Evolutionary conservation across 2,329 filamentous ascomycete genomes (phyloP).

Genomic region (Pezicula rhizophila): DNA sequence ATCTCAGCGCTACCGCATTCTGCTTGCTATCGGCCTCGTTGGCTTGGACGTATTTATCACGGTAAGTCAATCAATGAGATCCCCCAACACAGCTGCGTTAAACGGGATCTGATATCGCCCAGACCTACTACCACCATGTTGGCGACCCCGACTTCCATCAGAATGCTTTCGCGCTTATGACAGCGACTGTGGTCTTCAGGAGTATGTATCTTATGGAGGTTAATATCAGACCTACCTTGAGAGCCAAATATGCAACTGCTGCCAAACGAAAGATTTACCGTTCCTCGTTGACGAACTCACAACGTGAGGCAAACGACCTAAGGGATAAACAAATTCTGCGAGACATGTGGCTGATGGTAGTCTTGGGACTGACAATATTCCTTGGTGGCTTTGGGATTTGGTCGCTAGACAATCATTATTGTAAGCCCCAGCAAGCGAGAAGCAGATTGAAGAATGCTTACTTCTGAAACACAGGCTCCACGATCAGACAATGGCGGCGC

Average conservation of each 20-base stretch:
- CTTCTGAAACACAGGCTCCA: constrained; percentile 5
- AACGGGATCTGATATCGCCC: not conserved
- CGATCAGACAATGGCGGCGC: constrained; percentile 44
- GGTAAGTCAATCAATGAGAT: constrained; percentile 6
- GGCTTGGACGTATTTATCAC: constrained; percentile 55
- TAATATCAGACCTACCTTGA: constrained; percentile 46
- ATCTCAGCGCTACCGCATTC: constrained; percentile 35
- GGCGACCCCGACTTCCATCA: constrained; percentile 70
- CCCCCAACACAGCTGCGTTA: not conserved
- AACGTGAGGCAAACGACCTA: constrained; percentile 42
- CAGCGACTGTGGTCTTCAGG: constrained; percentile 51
- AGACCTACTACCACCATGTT: constrained; percentile 65
- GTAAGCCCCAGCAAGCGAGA: constrained; percentile 41
- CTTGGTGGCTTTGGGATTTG: constrained; percentile 62
- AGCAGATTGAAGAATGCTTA: constrained; percentile 4
- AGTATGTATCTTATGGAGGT: constrained; percentile 63
- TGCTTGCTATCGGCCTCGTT: constrained; percentile 45
- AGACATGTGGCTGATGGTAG: constrained; percentile 65
- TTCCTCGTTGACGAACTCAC: constrained; percentile 32
- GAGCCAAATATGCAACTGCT: constrained; percentile 30
- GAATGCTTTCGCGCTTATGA: constrained; percentile 59
- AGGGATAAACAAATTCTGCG: constrained; percentile 53
- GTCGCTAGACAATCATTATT: constrained; percentile 61
- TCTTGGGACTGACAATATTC: constrained; percentile 54
- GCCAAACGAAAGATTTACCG: constrained; percentile 31